phyloP scores from a whole-genome alignment of 257 asterid genomes.

The Haberlea rhodopensis region DNA sequence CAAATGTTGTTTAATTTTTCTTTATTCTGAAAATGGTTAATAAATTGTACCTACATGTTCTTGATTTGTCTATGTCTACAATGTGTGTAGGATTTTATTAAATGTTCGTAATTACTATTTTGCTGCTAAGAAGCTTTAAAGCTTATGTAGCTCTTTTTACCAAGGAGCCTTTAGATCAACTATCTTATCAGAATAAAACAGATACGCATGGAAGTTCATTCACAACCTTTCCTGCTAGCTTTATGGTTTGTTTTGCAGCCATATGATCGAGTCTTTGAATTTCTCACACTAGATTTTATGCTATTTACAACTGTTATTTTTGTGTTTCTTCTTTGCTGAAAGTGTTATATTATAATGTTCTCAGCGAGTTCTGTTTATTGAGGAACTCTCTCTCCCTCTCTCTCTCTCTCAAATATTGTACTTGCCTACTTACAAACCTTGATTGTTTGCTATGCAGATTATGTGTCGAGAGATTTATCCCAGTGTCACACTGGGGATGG shows the following conservation, averaged over 20 bases:
- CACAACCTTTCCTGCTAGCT: neutral
- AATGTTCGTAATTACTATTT: neutral
- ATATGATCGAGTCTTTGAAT: neutral
- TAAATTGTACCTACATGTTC: too few relatives aligned
- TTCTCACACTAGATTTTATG: neutral
- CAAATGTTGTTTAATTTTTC: too few relatives aligned
- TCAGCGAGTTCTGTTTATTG: neutral
- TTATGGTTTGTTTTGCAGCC: neutral
- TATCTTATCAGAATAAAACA: constrained; percentile 9
- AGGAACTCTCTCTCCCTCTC: neutral
- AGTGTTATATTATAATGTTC: neutral
- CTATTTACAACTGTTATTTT: neutral
- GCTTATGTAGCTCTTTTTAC: neutral
- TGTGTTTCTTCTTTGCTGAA: constrained; percentile 11
- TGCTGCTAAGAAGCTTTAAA: too few relatives aligned
- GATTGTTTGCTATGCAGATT: constrained; percentile 35
- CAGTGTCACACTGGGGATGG: constrained; percentile 40
- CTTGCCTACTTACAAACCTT: neutral
- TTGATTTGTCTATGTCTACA: neutral
- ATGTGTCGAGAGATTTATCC: constrained; percentile 32
- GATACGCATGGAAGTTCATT: neutral
- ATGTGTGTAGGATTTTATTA: neutral
- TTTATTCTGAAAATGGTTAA: too few relatives aligned
- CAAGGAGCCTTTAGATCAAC: constrained; percentile 11
- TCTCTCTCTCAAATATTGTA: neutral